phyloP scores from a whole-genome alignment of 768 basidiomycete species.

The Tulasnella sp. region DNA sequence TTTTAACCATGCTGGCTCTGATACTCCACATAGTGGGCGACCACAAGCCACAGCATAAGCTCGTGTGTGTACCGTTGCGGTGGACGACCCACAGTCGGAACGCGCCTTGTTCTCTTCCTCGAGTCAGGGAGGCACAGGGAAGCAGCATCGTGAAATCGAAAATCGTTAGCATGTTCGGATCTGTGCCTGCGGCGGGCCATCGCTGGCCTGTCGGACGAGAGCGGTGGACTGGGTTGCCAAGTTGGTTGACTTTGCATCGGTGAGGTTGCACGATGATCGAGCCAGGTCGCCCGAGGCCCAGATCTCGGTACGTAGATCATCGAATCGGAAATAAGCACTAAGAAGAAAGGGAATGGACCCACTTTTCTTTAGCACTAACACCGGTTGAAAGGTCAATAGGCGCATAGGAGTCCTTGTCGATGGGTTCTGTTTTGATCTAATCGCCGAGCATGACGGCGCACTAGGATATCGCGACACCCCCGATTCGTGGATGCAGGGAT shows the following conservation, averaged over 20 bases:
- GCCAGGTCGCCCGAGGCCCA: not conserved
- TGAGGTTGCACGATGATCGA: not conserved
- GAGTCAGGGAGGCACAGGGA: not conserved
- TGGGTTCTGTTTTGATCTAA: no score
- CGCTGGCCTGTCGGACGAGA: constrained; percentile 9
- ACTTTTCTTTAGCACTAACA: not conserved
- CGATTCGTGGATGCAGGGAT: not conserved
- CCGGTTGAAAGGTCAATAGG: no score
- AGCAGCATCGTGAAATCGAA: not conserved
- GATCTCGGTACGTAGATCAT: not conserved
- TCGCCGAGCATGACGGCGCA: no score
- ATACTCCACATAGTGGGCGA: not conserved
- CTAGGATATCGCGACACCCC: not conserved
- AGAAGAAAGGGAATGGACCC: not conserved
- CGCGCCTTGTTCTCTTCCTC: constrained; percentile 12
- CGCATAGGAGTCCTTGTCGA: no score
- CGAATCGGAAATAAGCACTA: not conserved
- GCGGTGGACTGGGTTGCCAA: not conserved
- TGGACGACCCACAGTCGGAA: not conserved
- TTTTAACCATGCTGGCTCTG: constrained; percentile 3
- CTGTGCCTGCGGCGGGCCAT: not conserved
- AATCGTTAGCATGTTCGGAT: not conserved
- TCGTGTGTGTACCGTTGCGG: not conserved
- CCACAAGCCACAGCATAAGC: not conserved
- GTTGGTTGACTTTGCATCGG: not conserved